Conservation (phyloP, 139 green algal genomes). For the Yamagishiella unicocca region DNA sequence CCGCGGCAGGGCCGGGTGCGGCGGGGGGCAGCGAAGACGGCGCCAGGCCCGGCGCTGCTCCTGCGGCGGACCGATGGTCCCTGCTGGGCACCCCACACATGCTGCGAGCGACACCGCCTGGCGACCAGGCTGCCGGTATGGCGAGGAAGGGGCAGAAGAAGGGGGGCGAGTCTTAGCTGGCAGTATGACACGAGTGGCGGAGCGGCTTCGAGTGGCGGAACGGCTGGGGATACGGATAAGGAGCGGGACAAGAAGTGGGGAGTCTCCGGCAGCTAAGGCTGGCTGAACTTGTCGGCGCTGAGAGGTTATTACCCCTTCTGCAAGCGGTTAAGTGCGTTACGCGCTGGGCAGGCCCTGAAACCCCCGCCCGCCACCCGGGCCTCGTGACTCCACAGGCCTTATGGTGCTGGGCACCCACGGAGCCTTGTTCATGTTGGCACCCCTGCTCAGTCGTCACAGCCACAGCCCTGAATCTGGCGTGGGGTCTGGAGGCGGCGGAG, state of each 20-base stretch:
- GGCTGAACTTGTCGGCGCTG: too few species aligned
- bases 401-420: conserved; percentile 29
- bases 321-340: too few species aligned
- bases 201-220: too few species aligned
- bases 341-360: too few species aligned
- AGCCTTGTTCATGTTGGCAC: background rate
- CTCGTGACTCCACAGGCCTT: background rate
- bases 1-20: background rate
- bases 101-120: conserved; percentile 3
- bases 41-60: background rate
- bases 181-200: too few species aligned
- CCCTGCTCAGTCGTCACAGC: background rate
- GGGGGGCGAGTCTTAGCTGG: too few species aligned
- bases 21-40: background rate
- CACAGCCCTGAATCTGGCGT: too few species aligned
- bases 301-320: too few species aligned
- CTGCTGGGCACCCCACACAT: background rate
- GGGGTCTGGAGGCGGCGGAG: too few species aligned
- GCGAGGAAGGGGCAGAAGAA: too few species aligned
- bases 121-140: background rate
- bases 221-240: background rate
- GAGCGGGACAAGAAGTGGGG: background rate
- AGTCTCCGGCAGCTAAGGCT: too few species aligned
- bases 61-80: background rate
- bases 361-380: background rate